Base-by-base conservation (phyloP, 2,329 filamentous ascomycete genomes). In the Hortaea werneckii region DNA sequence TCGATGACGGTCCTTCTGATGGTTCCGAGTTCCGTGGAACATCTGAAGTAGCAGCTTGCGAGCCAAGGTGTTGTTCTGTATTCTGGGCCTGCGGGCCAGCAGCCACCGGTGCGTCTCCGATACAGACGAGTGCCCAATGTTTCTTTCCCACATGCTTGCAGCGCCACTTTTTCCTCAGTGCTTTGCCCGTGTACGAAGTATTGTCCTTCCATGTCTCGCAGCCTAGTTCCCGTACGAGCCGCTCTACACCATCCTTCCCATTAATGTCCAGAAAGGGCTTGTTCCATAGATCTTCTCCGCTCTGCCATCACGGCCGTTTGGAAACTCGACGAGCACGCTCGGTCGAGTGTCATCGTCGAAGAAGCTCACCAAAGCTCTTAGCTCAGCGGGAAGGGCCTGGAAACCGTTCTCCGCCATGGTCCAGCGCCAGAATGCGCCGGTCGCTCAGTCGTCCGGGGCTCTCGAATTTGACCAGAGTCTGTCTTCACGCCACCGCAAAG, bases 311-410 rank as follows among this genome's bases (percentile, higher is more conserved):
- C 46, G 38, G 2, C 27, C 29, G 5, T 43, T 20, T 20, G 20
- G 20, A 20, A 20, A 20, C 20, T 20, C 26, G 12, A 56, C 13
- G 12, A 59, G 50, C 12, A 50, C 45, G 28, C 51, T 48, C 2
- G 57, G 51, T 41, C 43, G 37, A 5, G 45, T 38, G 32, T 59
- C 57, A 12, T 46, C 41, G 20, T 52, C 50, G n/a, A 59, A 48
- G 43, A 53, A 58, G 13, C 47, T 47, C 6, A 45, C 47, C 37
- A 59, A 43, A 5, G 49, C 40, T 41, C 45, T 49, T 32, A 59
- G 35, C 44, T 57, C 52, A n/a, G 37, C 5, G 7, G 55, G 55
- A 12, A 57, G 38, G n/a, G 42, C 26, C 27, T 4, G 27, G 27
- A 41, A 41, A 8, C 37, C 10, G 10, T 39, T 8, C 37, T 26